These are phyloP conservation scores for Grammothele lineata DNA, from an alignment of 768 basidiomycete species.

Conservation along the genomic window DNA sequence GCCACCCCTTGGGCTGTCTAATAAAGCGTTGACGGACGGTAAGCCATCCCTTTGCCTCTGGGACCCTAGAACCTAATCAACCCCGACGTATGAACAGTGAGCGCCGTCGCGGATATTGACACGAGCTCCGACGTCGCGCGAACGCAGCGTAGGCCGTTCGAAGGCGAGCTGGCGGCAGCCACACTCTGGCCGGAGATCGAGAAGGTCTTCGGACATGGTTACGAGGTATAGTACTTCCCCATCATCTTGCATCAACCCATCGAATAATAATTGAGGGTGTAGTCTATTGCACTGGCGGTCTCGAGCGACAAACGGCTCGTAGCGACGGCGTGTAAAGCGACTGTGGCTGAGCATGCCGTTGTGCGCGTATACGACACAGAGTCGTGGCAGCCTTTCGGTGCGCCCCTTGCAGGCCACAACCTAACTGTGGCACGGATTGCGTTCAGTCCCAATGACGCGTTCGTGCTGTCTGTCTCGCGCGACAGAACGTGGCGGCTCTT, in stretches of 20 bases:
- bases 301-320: conserved; percentile 68
- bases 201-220: conserved; percentile 97
- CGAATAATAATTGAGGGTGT: not conserved
- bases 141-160: conserved; percentile 54
- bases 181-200: conserved; percentile 97
- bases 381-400: conserved; percentile 66
- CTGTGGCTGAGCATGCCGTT: conserved; percentile 83
- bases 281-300: conserved; percentile 79
- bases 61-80: no score
- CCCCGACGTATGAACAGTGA: not conserved
- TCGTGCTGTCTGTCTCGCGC: conserved; percentile 80
- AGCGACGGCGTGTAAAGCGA: conserved; percentile 90
- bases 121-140: conserved; percentile 14
- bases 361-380: conserved; percentile 76
- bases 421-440: conserved; percentile 88
- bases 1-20: conserved; percentile 90
- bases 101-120: conserved; percentile 6
- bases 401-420: conserved; percentile 75
- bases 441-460: conserved; percentile 83
- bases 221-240: conserved; percentile 61
- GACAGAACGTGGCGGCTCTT: conserved; percentile 92
- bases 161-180: conserved; percentile 80
- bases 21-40: conserved; percentile 84
- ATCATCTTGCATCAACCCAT: not conserved
- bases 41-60: not conserved